phyloP scores from a whole-genome alignment of 768 basidiomycete species.

The Kwoniella dendrophila region DNA sequence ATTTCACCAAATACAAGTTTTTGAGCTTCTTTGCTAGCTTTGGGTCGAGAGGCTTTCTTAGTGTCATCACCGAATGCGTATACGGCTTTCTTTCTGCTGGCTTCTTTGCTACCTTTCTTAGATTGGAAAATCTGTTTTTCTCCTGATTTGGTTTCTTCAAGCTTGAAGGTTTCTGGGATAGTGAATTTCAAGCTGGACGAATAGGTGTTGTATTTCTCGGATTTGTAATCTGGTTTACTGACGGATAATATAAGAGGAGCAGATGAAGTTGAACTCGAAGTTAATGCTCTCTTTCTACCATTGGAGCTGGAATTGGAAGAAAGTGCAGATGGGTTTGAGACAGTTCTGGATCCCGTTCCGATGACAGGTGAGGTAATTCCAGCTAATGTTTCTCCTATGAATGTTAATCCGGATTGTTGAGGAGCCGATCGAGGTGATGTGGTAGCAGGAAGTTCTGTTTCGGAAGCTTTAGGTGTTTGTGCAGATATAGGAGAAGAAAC shows the following conservation, averaged over 20 bases:
- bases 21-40: slow-evolving; percentile 1
- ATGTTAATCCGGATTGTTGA: slow-evolving; percentile 14
- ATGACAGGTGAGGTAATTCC: slow-evolving; percentile 29
- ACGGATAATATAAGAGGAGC: slow-evolving; percentile 11
- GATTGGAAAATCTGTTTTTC: slow-evolving; percentile 12
- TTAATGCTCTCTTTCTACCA: slow-evolving; percentile 1
- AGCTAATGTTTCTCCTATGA: slow-evolving; percentile 31
- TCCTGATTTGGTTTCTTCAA: not conserved
- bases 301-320: not conserved
- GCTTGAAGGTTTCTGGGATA: slow-evolving; percentile 15
- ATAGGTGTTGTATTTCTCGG: slow-evolving; percentile 20
- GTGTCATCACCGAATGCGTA: slow-evolving; percentile 13
- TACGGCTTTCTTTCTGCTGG: slow-evolving; percentile 21
- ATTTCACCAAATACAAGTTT: slow-evolving; percentile 13
- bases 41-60: not conserved
- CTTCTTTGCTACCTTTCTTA: slow-evolving; percentile 27
- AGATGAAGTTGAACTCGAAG: not conserved
- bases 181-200: not conserved
- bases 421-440: not conserved
- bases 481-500: slow-evolving; percentile 22
- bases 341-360: slow-evolving; percentile 11
- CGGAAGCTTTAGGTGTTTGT: slow-evolving; percentile 17
- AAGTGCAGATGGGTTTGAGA: slow-evolving; percentile 4
- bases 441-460: not conserved
- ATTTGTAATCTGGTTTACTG: slow-evolving; percentile 8